Evolutionary conservation across 2,329 filamentous ascomycete species (phyloP).

Genomic region (Diaporthe helianthi): DNA sequence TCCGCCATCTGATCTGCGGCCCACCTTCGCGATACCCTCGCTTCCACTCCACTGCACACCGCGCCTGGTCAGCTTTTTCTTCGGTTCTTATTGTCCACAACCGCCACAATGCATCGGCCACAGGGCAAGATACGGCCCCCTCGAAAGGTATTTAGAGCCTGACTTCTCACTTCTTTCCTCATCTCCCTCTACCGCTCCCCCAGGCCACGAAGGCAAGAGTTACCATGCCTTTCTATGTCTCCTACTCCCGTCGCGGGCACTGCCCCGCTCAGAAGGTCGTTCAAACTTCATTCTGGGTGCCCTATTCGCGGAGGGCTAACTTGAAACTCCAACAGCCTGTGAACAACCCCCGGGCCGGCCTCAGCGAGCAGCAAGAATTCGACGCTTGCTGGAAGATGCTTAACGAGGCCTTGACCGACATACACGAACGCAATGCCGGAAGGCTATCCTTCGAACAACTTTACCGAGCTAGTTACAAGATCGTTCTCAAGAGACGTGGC

Average conservation of each 20-base stretch:
- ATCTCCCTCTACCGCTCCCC: neutral
- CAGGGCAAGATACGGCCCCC: conserved; percentile 32
- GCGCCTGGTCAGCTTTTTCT: neutral
- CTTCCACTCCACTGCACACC: too few species aligned
- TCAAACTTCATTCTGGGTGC: neutral
- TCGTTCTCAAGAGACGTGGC: conserved; percentile 88
- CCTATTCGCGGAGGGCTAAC: neutral
- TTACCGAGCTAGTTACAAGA: conserved; percentile 92
- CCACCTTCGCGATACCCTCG: neutral
- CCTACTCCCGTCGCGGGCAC: neutral
- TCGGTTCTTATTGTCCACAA: neutral
- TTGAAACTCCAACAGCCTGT: conserved; percentile 38
- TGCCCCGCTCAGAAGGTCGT: neutral
- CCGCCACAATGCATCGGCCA: conserved; percentile 31
- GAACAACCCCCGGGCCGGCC: conserved; percentile 13
- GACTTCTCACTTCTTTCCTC: neutral
- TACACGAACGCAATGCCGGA: conserved; percentile 91
- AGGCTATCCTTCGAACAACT: conserved; percentile 92
- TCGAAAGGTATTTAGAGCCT: conserved; percentile 33
- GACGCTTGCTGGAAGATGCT: conserved; percentile 85
- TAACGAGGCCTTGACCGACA: conserved; percentile 79
- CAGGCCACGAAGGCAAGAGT: neutral
- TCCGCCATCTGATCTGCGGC: neutral
- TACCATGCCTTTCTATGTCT: neutral
- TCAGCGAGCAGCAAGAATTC: conserved; percentile 74